Evolutionary conservation across 1,284 basidiomycete species (phyloP), one percentile per base, ranked within the genome.

Genomic region (Malassezia vespertilionis): DNA sequence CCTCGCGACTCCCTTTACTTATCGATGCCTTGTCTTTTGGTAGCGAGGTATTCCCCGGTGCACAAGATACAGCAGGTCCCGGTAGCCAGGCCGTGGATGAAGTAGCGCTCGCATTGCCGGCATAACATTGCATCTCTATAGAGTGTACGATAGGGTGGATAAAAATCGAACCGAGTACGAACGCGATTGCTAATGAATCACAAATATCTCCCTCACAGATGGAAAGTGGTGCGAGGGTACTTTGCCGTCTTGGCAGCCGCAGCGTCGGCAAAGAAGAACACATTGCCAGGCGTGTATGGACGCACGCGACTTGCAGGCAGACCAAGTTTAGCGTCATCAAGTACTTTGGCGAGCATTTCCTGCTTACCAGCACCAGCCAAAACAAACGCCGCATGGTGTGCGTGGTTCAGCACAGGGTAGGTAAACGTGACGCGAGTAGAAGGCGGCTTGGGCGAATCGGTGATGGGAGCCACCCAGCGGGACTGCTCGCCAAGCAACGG

Each of bases 381-480:
- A 38, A 96, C 88, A 62, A 97, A 97, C 0, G 80, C 90, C 52
- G 88, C 79, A 52, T 83, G 78, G 59, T 73, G 72, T 12, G 90
- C 89, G 35, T 69, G 65, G 55, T 69, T 68, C 27, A 69, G 44
- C 2, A 72, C 69, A n/a, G 69, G 60, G 47, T 70, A 65, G 37
- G 67, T 72, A 41, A 72, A 61, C 10, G 69, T 69, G 73, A 96
- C 84, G 51, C 91, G 79, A 60, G 78, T 80, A 14, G 81, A 76
- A n/a, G 91, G 91, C 0, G 86, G 87, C 73, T 97, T 96, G 31
- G 91, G 91, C 43, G 83, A 84, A 74, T 96, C 87, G 40, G 85
- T 81, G 63, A 97, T 77, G 71, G 82, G 85, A 0, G 90, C 90
- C 12, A 97, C 85, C 91, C 91, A 97, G 45, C 86, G 78, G 68